Conservation (phyloP, 1,284 basidiomycete species). For the Cutaneotrichosporon sp. region DNA sequence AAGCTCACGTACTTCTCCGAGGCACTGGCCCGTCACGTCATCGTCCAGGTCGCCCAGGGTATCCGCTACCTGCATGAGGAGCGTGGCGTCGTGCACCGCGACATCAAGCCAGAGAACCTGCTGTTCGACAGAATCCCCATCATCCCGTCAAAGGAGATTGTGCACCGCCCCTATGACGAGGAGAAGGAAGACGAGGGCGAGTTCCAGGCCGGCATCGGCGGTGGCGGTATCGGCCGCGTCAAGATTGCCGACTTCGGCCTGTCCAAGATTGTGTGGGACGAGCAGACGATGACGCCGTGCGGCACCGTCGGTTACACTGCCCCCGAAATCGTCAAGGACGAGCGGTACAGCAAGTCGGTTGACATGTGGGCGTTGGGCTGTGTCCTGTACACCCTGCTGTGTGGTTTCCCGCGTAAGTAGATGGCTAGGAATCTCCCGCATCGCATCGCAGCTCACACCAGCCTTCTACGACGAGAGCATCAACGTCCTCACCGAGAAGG, state of each 20-base stretch:
- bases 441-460: constrained; percentile 41
- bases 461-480: constrained; percentile 99
- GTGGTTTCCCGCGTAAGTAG: constrained; percentile 78
- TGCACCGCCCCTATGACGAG: constrained; percentile 89
- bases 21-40: constrained; percentile 90
- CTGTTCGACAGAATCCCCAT: constrained; percentile 94
- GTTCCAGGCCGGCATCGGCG: constrained; percentile 85
- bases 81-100: constrained; percentile 82
- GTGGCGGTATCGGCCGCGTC: constrained; percentile 95
- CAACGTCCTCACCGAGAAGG: constrained; percentile 96
- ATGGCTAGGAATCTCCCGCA: no score
- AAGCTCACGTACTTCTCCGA: constrained; percentile 99
- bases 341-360: constrained; percentile 96
- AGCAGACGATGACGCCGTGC: constrained; percentile 98
- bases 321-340: constrained; percentile 99
- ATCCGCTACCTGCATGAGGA: constrained; percentile 98
- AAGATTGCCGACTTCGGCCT: constrained; percentile 99
- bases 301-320: constrained; percentile 99
- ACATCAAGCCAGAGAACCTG: constrained; percentile 99
- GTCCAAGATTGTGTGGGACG: constrained; percentile 98
- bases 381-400: constrained; percentile 97
- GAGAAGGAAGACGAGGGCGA: constrained; percentile 99
- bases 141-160: constrained; percentile 75
- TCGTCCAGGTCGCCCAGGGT: constrained; percentile 93
- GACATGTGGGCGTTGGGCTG: constrained; percentile 99